phyloP scores from a whole-genome alignment of 1,139 yeast species.

The Sugiyamaella grinbergsii region DNA sequence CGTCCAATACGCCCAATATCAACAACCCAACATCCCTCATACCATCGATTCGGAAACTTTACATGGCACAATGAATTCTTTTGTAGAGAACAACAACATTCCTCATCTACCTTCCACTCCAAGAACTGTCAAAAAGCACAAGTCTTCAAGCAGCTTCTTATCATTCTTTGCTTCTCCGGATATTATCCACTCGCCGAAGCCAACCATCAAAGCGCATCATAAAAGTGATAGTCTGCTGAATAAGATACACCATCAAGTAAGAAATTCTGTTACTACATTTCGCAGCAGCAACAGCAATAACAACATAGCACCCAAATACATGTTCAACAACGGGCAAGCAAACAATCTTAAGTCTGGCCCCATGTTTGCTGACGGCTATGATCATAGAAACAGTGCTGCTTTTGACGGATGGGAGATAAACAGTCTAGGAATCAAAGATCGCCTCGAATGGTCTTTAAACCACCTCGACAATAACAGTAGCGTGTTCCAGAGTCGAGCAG shows the following conservation, averaged over 20 bases:
- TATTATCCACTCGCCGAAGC: conserved; percentile 20
- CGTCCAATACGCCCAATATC: conserved; percentile 7
- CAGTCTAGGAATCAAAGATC: conserved; percentile 26
- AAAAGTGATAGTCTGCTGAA: conserved; percentile 23
- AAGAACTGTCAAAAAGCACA: conserved; percentile 24
- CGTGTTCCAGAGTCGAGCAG: conserved; percentile 19
- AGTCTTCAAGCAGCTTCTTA: conserved; percentile 26
- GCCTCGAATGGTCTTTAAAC: conserved; percentile 25
- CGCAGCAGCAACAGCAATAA: conserved; percentile 14
- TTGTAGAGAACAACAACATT: conserved; percentile 8
- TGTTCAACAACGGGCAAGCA: neutral
- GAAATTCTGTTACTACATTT: conserved; percentile 16
- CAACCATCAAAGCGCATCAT: conserved; percentile 26
- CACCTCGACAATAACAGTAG: conserved; percentile 18
- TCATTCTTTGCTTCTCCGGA: conserved; percentile 25
- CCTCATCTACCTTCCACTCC: neutral
- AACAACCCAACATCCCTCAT: conserved; percentile 1
- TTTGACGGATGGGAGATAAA: conserved; percentile 31
- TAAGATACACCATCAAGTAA: conserved; percentile 17
- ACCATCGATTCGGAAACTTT: conserved; percentile 3
- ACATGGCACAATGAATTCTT: conserved; percentile 8
- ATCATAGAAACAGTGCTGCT: conserved; percentile 7
- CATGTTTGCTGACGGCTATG: conserved; percentile 4
- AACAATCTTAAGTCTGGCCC: conserved; percentile 8
- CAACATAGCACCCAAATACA: neutral